Percentiles rank a stretch among this genome's conserved stretches.
Evolutionary conservation across 768 basidiomycete species (phyloP).

Genomic region (Tulasnella sp.): DNA sequence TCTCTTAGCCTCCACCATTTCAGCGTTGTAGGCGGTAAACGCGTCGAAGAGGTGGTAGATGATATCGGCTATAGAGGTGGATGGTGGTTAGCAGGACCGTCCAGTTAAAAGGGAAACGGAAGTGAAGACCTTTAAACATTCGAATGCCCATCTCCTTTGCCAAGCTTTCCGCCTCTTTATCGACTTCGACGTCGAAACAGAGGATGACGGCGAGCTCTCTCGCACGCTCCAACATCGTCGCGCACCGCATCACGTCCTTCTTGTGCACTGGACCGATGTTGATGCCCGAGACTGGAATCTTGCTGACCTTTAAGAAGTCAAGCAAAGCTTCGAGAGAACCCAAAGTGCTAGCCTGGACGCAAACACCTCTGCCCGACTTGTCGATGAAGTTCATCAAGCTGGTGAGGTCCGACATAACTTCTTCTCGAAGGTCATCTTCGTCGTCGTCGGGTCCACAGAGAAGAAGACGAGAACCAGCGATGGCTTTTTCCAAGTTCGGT

Average conservation of each 20-base stretch:
- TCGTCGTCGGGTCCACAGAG: constrained; percentile 93
- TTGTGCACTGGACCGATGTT: constrained; percentile 97
- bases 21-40: constrained; percentile 87
- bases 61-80: constrained; percentile 66
- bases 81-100: neutral
- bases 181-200: constrained; percentile 91
- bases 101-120: constrained; percentile 5
- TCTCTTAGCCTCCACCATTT: constrained; percentile 86
- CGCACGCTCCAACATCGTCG: constrained; percentile 91
- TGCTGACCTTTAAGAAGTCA: constrained; percentile 88
- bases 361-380: constrained; percentile 92
- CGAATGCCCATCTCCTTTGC: constrained; percentile 92
- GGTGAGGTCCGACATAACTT: constrained; percentile 93
- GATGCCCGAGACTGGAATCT: constrained; percentile 95
- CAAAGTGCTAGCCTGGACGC: constrained; percentile 93
- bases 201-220: constrained; percentile 92
- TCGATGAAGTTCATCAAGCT: constrained; percentile 81
- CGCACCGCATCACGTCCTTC: constrained; percentile 84
- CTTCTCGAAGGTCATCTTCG: constrained; percentile 86
- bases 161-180: constrained; percentile 82
- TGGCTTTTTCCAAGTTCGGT: constrained; percentile 93
- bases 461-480: constrained; percentile 89
- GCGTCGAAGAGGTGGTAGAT: constrained; percentile 97
- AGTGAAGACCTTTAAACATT: constrained; percentile 73
- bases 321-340: constrained; percentile 94